phyloP scores from a whole-genome alignment of 208 protist genomes.

The Entamoeba dispar region DNA sequence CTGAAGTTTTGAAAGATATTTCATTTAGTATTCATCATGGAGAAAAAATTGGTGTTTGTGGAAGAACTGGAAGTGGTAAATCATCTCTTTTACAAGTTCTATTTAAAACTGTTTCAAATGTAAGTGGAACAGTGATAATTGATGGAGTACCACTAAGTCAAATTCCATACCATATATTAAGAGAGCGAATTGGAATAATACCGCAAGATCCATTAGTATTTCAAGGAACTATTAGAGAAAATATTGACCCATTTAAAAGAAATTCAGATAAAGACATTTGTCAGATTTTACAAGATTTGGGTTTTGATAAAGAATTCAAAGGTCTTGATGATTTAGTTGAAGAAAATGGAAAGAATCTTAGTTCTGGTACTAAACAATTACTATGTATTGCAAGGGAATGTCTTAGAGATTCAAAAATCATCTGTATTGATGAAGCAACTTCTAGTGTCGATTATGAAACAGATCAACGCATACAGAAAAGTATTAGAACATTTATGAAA shows the following conservation, averaged over 20 bases:
- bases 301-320: background rate
- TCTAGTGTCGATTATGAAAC: background rate
- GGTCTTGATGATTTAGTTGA: background rate
- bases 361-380: conserved; percentile 17
- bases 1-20: conserved; percentile 19
- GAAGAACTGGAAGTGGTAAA: conserved; percentile 39
- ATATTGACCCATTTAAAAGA: conserved; percentile 24
- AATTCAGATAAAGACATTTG: conserved; percentile 19
- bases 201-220: conserved; percentile 38
- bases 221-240: conserved; percentile 24
- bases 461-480: conserved; percentile 9
- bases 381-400: conserved; percentile 17
- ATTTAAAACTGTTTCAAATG: conserved; percentile 26
- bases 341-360: conserved; percentile 9
- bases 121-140: conserved; percentile 12
- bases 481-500: conserved; percentile 5
- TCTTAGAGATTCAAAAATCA: background rate
- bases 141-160: conserved; percentile 28
- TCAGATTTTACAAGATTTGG: background rate
- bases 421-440: conserved; percentile 22
- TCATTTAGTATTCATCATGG: conserved; percentile 13
- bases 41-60: conserved; percentile 37
- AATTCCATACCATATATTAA: conserved; percentile 12
- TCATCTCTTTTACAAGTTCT: conserved; percentile 21
- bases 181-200: conserved; percentile 22